Conservation (phyloP, 2,329 filamentous ascomycete genomes). For the Colletotrichum sansevieriae region DNA sequence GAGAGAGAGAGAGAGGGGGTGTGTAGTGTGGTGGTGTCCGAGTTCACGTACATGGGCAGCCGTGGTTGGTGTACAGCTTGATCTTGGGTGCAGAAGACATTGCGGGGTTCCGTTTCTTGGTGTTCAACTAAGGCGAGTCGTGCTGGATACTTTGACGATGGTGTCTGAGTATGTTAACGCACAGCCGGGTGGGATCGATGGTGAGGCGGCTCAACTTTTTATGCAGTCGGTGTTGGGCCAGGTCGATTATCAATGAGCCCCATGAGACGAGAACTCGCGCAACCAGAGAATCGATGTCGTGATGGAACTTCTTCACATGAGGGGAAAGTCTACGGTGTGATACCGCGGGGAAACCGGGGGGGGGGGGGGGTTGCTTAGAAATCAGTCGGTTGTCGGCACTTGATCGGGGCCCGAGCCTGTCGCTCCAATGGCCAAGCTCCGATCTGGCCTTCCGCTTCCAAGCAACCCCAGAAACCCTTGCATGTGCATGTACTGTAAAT, state of each 20-base stretch:
- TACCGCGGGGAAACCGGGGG: conserved; percentile 5
- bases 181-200: neutral
- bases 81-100: conserved; percentile 59
- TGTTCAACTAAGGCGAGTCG: no score
- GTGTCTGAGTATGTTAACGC: neutral
- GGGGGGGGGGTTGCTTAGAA: conserved; percentile 16
- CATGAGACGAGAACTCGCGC: conserved; percentile 3
- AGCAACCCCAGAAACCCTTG: conserved; percentile 5
- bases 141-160: neutral
- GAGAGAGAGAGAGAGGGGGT: neutral
- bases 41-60: conserved; percentile 69
- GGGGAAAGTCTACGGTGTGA: neutral
- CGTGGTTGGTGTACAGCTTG: conserved; percentile 77
- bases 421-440: neutral
- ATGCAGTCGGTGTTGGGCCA: neutral
- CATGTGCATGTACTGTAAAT: neutral
- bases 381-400: conserved; percentile 2
- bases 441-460: neutral
- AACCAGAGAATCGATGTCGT: conserved; percentile 27
- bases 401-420: neutral
- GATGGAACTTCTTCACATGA: conserved; percentile 4
- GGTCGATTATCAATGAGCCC: conserved; percentile 23
- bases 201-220: neutral
- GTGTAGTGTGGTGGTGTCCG: neutral
- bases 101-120: neutral